These are phyloP conservation scores for Saccharomyces eubayanus DNA, from an alignment of 805 yeast species.

Conservation along the genomic window DNA sequence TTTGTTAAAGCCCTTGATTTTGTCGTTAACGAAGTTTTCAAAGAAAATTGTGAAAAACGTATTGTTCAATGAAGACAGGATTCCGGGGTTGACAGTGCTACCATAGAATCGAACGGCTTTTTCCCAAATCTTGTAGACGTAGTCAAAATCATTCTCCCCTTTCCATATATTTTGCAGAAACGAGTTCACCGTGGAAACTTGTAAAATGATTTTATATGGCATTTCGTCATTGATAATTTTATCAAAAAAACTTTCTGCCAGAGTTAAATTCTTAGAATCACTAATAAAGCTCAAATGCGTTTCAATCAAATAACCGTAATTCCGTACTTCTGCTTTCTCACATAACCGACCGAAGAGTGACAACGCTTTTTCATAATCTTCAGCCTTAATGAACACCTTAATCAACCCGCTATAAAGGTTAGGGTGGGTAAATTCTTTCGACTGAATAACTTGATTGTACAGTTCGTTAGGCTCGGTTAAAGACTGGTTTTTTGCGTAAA, in stretches of 20 bases:
- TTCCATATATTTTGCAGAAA: constrained; percentile 51
- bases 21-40: constrained; percentile 38
- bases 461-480: constrained; percentile 50
- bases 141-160: constrained; percentile 43
- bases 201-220: constrained; percentile 61
- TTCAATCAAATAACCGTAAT: constrained; percentile 44
- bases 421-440: constrained; percentile 21
- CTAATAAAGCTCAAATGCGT: constrained; percentile 72
- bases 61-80: constrained; percentile 60
- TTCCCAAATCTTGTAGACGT: constrained; percentile 51
- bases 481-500: constrained; percentile 46
- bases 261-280: constrained; percentile 53
- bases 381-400: constrained; percentile 53
- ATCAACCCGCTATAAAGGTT: constrained; percentile 60
- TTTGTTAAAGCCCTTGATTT: constrained; percentile 42
- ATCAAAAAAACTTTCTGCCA: constrained; percentile 62
- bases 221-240: constrained; percentile 57
- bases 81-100: constrained; percentile 47
- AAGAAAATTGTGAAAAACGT: constrained; percentile 59
- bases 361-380: constrained; percentile 54
- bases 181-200: constrained; percentile 58
- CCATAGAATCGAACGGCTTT: constrained; percentile 46
- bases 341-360: constrained; percentile 50
- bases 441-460: constrained; percentile 35
- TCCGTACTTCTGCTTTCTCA: constrained; percentile 15